Evolutionary conservation across 1,139 yeast genomes (phyloP).

Genomic region (Suhomyces kunorum): DNA sequence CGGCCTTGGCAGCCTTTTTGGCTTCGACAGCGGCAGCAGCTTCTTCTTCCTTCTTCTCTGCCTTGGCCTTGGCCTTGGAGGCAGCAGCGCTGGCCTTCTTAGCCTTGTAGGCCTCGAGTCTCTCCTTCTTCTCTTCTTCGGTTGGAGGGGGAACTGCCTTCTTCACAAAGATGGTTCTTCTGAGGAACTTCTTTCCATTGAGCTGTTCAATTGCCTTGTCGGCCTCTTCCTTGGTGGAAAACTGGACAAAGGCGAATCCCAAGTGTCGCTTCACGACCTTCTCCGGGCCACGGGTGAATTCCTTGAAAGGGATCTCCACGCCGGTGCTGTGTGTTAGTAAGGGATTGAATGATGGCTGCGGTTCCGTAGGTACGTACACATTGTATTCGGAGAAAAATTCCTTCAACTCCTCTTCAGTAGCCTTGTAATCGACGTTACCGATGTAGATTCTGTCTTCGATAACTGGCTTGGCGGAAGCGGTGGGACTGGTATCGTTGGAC

Average conservation of each 20-base stretch:
- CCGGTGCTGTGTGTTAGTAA: slow-evolving; percentile 22
- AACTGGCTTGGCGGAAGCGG: slow-evolving; percentile 23
- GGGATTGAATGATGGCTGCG: background rate
- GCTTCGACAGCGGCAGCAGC: slow-evolving; percentile 12
- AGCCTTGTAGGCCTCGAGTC: slow-evolving; percentile 39
- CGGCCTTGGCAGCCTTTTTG: slow-evolving; percentile 13
- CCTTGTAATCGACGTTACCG: slow-evolving; percentile 55
- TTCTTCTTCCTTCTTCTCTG: slow-evolving; percentile 14
- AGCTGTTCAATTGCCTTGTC: slow-evolving; percentile 47
- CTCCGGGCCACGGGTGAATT: slow-evolving; percentile 31
- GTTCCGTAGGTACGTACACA: slow-evolving; percentile 31
- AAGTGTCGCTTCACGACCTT: slow-evolving; percentile 40
- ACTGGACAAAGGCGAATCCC: slow-evolving; percentile 59
- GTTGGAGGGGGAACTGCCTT: slow-evolving; percentile 56
- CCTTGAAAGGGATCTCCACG: slow-evolving; percentile 45
- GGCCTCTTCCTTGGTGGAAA: slow-evolving; percentile 46
- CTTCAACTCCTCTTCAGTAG: slow-evolving; percentile 54
- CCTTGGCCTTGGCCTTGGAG: slow-evolving; percentile 25
- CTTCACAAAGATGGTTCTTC: slow-evolving; percentile 50
- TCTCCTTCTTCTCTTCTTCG: slow-evolving; percentile 46
- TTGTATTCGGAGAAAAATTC: slow-evolving; percentile 45
- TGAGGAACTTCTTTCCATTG: slow-evolving; percentile 48
- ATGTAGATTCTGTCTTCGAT: slow-evolving; percentile 47
- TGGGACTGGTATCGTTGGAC: slow-evolving; percentile 10
- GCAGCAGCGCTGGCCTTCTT: slow-evolving; percentile 28